Evolutionary conservation across 805 yeast species (phyloP).

Genomic region (Lipomyces sp.): DNA sequence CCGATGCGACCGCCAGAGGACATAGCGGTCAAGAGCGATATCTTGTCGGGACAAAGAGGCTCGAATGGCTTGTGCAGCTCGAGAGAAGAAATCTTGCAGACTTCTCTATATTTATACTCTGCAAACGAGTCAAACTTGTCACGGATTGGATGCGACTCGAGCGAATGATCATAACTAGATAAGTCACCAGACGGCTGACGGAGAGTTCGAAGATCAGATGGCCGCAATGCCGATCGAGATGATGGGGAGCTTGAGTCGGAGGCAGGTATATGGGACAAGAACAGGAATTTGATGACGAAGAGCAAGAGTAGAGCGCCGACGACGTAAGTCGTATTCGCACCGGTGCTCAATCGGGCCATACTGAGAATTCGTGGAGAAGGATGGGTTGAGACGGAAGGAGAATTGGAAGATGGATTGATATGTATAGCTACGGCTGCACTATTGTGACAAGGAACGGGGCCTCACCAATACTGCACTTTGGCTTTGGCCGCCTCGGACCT

Average conservation of each 20-base stretch:
- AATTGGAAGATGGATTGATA: background rate
- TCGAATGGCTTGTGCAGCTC: slow-evolving; percentile 37
- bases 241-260: background rate
- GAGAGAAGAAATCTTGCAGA: slow-evolving; percentile 36
- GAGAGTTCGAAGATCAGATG: background rate
- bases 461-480: too few relatives aligned
- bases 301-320: slow-evolving; percentile 37
- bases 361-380: background rate
- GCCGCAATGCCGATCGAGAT: background rate
- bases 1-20: slow-evolving; percentile 36
- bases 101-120: slow-evolving; percentile 32
- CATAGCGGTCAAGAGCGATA: slow-evolving; percentile 33
- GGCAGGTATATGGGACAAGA: slow-evolving; percentile 21
- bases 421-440: background rate
- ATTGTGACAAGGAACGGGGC: too few relatives aligned
- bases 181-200: slow-evolving; percentile 1
- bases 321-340: slow-evolving; percentile 27
- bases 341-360: slow-evolving; percentile 29
- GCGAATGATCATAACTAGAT: background rate
- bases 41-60: slow-evolving; percentile 33
- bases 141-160: slow-evolving; percentile 13
- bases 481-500: too few relatives aligned
- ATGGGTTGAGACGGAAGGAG: background rate
- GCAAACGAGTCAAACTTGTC: slow-evolving; percentile 35
- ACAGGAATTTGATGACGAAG: slow-evolving; percentile 35